A percentile compares a stretch with the other conserved stretches of the same genome.
Conservation (phyloP, 2,329 filamentous ascomycete species). For the Penicillium sp. region DNA sequence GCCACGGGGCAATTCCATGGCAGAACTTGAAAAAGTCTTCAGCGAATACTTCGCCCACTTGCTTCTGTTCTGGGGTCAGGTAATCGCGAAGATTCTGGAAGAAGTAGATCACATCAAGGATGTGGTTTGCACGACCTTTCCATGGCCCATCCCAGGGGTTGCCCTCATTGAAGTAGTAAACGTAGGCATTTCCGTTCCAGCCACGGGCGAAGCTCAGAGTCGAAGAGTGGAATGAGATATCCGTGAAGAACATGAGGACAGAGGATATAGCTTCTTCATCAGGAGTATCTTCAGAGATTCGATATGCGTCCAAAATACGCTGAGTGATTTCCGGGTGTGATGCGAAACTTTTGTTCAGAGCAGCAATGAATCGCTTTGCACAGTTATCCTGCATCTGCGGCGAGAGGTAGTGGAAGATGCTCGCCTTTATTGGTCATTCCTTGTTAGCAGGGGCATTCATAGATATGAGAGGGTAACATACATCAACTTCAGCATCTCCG, state of each 20-base stretch:
- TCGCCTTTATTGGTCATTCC: conserved; percentile 28
- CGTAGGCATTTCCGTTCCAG: conserved; percentile 44
- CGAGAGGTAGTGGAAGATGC: conserved; percentile 40
- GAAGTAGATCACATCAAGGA: conserved; percentile 54
- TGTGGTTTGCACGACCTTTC: conserved; percentile 50
- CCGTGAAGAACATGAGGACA: conserved; percentile 53
- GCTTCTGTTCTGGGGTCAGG: conserved; percentile 40
- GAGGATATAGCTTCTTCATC: conserved; percentile 52
- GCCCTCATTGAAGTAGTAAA: conserved; percentile 56
- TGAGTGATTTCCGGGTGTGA: conserved; percentile 35
- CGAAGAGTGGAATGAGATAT: conserved; percentile 56
- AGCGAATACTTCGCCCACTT: conserved; percentile 43
- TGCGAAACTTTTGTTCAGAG: conserved; percentile 28
- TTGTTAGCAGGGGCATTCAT: not conserved
- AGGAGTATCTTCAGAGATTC: conserved; percentile 41
- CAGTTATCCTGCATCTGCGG: conserved; percentile 30
- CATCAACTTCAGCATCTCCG: conserved; percentile 57
- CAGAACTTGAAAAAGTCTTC: conserved; percentile 49
- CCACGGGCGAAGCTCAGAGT: conserved; percentile 49
- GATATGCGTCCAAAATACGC: conserved; percentile 48
- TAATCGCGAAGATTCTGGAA: conserved; percentile 56
- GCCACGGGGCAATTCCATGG: conserved; percentile 45
- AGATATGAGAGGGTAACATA: conserved; percentile 27
- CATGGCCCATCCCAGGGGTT: conserved; percentile 55
- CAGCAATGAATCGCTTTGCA: conserved; percentile 33